phyloP scores from a whole-genome alignment of 1,284 basidiomycete species.

The Naganishia sp. region DNA sequence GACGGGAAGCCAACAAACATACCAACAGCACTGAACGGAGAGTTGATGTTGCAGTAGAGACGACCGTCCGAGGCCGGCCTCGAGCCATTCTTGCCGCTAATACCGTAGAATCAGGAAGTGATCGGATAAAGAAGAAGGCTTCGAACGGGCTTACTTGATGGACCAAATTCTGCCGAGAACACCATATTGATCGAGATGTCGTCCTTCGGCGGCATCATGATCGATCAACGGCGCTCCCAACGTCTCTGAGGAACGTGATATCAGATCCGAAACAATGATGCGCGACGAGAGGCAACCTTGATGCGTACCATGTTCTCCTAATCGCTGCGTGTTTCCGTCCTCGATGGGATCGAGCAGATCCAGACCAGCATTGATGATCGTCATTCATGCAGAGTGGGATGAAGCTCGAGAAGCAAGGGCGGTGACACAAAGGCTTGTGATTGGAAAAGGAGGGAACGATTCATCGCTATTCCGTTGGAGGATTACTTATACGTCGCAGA shows the following conservation, averaged over 20 bases:
- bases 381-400: neutral
- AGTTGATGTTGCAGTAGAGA: constrained; percentile 49
- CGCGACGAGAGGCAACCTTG: neutral
- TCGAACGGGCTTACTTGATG: constrained; percentile 39
- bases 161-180: constrained; percentile 45
- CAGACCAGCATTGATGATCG: constrained; percentile 20
- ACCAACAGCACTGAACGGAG: constrained; percentile 35
- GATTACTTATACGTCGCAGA: too few relatives aligned
- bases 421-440: too few relatives aligned
- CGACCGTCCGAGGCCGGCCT: constrained; percentile 39
- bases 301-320: constrained; percentile 5
- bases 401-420: too few relatives aligned
- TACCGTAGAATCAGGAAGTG: neutral
- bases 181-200: constrained; percentile 44
- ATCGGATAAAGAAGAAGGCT: neutral
- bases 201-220: constrained; percentile 44
- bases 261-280: too few relatives aligned
- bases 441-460: too few relatives aligned
- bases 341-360: constrained; percentile 24
- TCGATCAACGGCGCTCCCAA: constrained; percentile 51
- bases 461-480: too few relatives aligned
- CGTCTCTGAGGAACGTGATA: constrained; percentile 5
- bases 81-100: constrained; percentile 33
- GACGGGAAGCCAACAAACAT: neutral
- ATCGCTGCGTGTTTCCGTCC: constrained; percentile 3